phyloP scores from a whole-genome alignment of 2,329 filamentous ascomycete genomes.

The Amylocarpus encephaloides region DNA sequence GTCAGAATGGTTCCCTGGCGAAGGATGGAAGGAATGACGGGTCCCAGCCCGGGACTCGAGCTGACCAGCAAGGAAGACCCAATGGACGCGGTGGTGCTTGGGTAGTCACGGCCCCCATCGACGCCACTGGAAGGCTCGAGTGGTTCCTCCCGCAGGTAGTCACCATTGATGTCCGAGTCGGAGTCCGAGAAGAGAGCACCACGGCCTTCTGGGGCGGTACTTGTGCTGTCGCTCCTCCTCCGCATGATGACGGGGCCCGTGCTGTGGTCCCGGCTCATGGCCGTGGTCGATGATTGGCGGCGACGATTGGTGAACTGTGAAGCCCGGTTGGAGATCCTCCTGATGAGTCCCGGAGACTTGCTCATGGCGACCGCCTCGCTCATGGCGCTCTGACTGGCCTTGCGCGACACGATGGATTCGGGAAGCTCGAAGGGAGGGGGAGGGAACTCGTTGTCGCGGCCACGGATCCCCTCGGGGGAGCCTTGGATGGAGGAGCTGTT shows the following conservation, averaged over 20 bases:
- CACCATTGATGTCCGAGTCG: conserved; percentile 51
- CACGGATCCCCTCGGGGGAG: conserved; percentile 58
- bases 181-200: conserved; percentile 43
- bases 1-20: conserved; percentile 71
- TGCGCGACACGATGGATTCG: conserved; percentile 59
- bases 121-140: conserved; percentile 34
- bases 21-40: conserved; percentile 69
- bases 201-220: conserved; percentile 49
- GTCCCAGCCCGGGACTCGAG: conserved; percentile 43
- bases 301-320: conserved; percentile 61
- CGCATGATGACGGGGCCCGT: conserved; percentile 84
- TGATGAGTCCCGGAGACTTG: conserved; percentile 65
- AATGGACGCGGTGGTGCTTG: conserved; percentile 43
- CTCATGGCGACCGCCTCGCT: conserved; percentile 51
- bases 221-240: conserved; percentile 83
- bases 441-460: conserved; percentile 46
- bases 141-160: conserved; percentile 42
- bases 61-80: conserved; percentile 39
- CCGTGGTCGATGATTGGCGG: conserved; percentile 69
- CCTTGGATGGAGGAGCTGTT: conserved; percentile 58
- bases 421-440: conserved; percentile 61
- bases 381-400: conserved; percentile 56
- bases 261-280: conserved; percentile 76
- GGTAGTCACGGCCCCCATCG: conserved; percentile 43
- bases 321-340: conserved; percentile 77